These are phyloP conservation scores for Nannochloropsis granulata DNA, from an alignment of 108 stramenopile species.

Conservation along the genomic window DNA sequence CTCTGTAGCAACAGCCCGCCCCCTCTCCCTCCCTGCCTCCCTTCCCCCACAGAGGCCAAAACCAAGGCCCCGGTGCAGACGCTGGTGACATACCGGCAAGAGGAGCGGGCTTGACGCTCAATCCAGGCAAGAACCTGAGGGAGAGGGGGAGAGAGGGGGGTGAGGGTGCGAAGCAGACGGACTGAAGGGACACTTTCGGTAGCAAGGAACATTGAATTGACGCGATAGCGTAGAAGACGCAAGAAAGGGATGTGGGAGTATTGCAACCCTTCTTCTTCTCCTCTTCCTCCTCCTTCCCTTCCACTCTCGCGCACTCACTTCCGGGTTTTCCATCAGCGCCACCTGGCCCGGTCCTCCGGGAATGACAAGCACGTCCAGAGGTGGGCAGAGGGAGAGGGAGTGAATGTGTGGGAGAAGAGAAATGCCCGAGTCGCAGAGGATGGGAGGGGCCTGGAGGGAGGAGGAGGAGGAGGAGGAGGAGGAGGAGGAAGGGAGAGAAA, in stretches of 20 bases:
- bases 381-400: neutral
- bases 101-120: neutral
- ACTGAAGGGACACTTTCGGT: too few relatives aligned
- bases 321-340: neutral
- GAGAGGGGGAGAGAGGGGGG: neutral
- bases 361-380: neutral
- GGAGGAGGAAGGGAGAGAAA: too few relatives aligned
- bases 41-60: neutral
- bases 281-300: too few relatives aligned
- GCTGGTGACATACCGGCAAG: neutral
- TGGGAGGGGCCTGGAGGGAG: neutral
- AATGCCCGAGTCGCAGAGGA: neutral
- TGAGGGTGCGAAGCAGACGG: too few relatives aligned
- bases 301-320: neutral
- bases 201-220: too few relatives aligned
- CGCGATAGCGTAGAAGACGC: too few relatives aligned
- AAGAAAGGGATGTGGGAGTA: neutral
- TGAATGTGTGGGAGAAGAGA: neutral
- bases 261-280: too few relatives aligned
- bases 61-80: neutral
- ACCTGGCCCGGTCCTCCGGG: neutral
- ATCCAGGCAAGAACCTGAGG: neutral
- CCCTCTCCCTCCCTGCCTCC: neutral
- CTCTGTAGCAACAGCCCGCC: neutral
- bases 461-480: neutral